phyloP scores from a whole-genome alignment of 2,329 filamentous ascomycete species.

The Penicillium sp. region DNA sequence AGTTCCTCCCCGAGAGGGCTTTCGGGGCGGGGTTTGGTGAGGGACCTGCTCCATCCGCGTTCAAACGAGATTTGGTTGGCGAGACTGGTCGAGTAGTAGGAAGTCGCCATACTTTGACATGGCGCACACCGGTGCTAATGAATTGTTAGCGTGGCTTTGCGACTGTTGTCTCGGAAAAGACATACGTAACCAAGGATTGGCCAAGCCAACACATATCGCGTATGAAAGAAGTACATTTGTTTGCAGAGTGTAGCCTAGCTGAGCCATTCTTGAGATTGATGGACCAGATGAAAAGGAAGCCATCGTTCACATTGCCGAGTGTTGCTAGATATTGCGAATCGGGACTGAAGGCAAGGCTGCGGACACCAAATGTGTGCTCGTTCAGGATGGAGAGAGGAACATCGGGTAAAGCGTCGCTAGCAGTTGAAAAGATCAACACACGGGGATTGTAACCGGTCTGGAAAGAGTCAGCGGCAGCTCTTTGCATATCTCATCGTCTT shows the following conservation, averaged over 20 bases:
- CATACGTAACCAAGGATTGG: constrained; percentile 64
- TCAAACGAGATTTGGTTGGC: constrained; percentile 59
- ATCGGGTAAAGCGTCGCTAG: constrained; percentile 70
- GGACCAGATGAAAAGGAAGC: constrained; percentile 86
- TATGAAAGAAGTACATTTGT: constrained; percentile 85
- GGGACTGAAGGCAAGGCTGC: constrained; percentile 80
- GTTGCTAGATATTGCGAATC: constrained; percentile 84
- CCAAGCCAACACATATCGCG: constrained; percentile 89
- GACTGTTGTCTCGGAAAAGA: neutral
- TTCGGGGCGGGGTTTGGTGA: constrained; percentile 51
- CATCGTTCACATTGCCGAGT: constrained; percentile 82
- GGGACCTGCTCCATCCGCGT: constrained; percentile 31
- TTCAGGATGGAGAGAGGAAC: constrained; percentile 76
- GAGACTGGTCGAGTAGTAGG: constrained; percentile 60
- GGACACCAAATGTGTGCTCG: constrained; percentile 87
- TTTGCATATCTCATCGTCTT: neutral
- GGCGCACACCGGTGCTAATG: constrained; percentile 65
- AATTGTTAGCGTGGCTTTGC: neutral
- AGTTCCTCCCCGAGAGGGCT: constrained; percentile 79
- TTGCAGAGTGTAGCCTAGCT: constrained; percentile 74
- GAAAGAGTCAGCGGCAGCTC: neutral
- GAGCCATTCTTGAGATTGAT: constrained; percentile 77
- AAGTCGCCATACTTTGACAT: constrained; percentile 89
- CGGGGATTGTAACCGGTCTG: constrained; percentile 82
- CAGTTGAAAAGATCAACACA: constrained; percentile 81